phyloP scores from a whole-genome alignment of 2,329 filamentous ascomycete species.

The Colletotrichum neosansevieriae region DNA sequence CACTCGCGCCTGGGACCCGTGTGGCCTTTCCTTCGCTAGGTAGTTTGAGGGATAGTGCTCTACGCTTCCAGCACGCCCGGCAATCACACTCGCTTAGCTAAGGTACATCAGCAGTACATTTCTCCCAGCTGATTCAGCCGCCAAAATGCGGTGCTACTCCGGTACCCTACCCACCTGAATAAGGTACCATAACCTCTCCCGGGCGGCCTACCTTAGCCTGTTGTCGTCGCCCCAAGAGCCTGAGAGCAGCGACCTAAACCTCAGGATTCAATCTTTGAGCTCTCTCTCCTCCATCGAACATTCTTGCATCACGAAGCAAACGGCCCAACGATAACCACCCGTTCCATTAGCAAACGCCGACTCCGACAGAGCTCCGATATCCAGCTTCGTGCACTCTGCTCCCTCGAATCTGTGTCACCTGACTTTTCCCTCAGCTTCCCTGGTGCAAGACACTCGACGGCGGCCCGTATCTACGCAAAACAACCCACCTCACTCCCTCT shows the following conservation, averaged over 20 bases:
- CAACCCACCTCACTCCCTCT: constrained; percentile 21
- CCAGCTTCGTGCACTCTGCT: not conserved
- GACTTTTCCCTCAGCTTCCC: constrained; percentile 5
- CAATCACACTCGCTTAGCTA: constrained; percentile 34
- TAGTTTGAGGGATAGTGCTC: constrained; percentile 14
- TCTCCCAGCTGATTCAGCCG: not conserved
- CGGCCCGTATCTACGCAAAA: constrained; percentile 31
- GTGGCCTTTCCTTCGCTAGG: constrained; percentile 21
- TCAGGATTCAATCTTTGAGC: constrained; percentile 46
- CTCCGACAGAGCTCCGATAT: constrained; percentile 22
- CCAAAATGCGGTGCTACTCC: not conserved
- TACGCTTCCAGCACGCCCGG: constrained; percentile 30
- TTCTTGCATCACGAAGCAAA: constrained; percentile 47
- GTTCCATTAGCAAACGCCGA: constrained; percentile 31
- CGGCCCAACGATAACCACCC: constrained; percentile 29
- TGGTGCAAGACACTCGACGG: constrained; percentile 14
- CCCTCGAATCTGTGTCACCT: constrained; percentile 20
- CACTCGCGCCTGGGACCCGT: constrained; percentile 43
- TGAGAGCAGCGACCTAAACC: constrained; percentile 33
- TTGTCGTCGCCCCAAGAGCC: constrained; percentile 23
- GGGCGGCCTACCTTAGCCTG: not conserved
- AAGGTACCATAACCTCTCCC: constrained; percentile 30
- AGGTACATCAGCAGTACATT: constrained; percentile 43
- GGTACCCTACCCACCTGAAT: constrained; percentile 1
- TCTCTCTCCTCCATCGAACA: constrained; percentile 45